phyloP scores from a whole-genome alignment of 495 filamentous ascomycete genomes.

The Aspergillus saccharolyticus region DNA sequence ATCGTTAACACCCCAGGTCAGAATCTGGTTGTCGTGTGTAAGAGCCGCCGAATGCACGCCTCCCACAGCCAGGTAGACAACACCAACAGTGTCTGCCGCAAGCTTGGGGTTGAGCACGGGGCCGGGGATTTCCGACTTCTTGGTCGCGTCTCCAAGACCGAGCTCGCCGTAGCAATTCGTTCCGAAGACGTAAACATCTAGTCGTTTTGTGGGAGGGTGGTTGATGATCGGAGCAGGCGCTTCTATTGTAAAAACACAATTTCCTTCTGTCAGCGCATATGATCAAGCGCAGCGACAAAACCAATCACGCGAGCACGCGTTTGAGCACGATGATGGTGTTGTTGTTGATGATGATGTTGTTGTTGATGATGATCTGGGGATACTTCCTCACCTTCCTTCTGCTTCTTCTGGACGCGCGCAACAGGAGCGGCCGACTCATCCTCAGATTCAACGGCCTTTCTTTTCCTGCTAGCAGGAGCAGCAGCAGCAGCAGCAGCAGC shows the following conservation, averaged over 20 bases:
- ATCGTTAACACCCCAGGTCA: conserved; percentile 72
- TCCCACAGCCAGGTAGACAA: conserved; percentile 59
- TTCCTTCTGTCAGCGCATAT: background rate
- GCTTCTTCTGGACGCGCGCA: conserved; percentile 1
- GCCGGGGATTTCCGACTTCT: conserved; percentile 43
- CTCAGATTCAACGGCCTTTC: background rate
- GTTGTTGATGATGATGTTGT: no score
- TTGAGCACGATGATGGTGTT: background rate
- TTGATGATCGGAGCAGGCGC: conserved; percentile 24
- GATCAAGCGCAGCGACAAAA: background rate
- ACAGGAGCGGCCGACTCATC: background rate
- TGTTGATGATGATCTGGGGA: no score
- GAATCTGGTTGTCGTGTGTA: conserved; percentile 58
- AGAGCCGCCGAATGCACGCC: conserved; percentile 64
- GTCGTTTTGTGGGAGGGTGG: conserved; percentile 28
- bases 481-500: background rate
- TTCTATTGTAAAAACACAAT: background rate
- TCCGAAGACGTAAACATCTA: conserved; percentile 50
- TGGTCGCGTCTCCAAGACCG: conserved; percentile 45
- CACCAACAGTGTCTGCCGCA: conserved; percentile 38
- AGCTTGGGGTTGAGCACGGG: conserved; percentile 47
- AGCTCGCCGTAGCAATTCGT: conserved; percentile 45
- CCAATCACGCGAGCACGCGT: background rate
- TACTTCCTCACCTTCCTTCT: conserved; percentile 4
- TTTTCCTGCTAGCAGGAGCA: background rate